Evolutionary conservation across 768 basidiomycete species (phyloP), one percentile per base, ranked within the genome.

Genomic region (Kwoniella europaea): DNA sequence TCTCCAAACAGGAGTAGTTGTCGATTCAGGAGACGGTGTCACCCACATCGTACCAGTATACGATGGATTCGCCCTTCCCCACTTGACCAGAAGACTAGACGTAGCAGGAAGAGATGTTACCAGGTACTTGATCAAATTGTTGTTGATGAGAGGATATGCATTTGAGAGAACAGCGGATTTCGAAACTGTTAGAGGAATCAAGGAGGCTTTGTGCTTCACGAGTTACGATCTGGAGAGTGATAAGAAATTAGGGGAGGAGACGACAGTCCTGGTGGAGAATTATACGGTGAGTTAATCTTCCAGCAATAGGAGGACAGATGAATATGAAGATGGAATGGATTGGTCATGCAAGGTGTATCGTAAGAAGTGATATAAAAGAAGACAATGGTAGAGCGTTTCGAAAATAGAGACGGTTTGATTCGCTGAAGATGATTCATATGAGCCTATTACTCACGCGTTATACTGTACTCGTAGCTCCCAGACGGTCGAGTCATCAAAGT

Each of bases 151-250:
- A n/a, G 97, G 97, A n/a, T 98, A 99, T 84, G 97, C 97, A 0
- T 98, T 99, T 88, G 98, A 99, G 85, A 90, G 97, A 52, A 99
- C 97, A 2, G 97, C 97, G 29, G 97, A 99, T 85, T 99, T 99
- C 79, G 97, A 99, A 86, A 99, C 97, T 2, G 97, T 99, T 22
- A 86, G 96, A 42, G 93, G 97, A 84, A 98, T 99, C 86, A 99
- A 99, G 85, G 97, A 99, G 87, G 97, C 95, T 84, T 85, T 98
- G 56, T 99, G 97, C 85, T 99, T 98, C 81, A 92, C 97, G 79
- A 96, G 95, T 78, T 98, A 98, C 77, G 97, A 99, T 85, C 87
- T 99, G n/a, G 94, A 96, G 60, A 89, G 93, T 75, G 97, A 99
- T 85, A 92, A 92, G 76, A 89, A 89, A 77, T 87, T 99, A 53